Base-by-base conservation (phyloP, 257 asterid species). In the Capsicum baccatum region DNA sequence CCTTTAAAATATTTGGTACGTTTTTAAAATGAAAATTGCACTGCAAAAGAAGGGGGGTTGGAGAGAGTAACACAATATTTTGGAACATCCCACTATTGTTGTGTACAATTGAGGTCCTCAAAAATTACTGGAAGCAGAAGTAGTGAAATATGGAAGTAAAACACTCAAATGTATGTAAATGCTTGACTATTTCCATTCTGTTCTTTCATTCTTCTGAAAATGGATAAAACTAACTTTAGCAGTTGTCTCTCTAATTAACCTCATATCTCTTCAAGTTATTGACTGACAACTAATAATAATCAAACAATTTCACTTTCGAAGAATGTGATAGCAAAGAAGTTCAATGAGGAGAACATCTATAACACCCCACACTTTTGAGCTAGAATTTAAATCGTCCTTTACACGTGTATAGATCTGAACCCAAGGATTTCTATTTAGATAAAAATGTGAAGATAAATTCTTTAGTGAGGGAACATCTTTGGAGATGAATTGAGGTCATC, bases 131-230 rank as follows among this genome's bases (percentile, higher is more conserved):
- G 62, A 21, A 74, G 44, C 81, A 21, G 42, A 47, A 73, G 39
- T n/a, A 47, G 80, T 50, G 4, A 47, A 73, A 26, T 71, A 9
- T 21, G 44, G 80, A 21, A 74, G 80, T 74, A 21, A 71, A 50
- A 74, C 44, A 74, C 47, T 74, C 81, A 47, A 74, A 26, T n/a
- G 12, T 26, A 74, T n/a, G 37, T 7, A 21, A 14, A 50, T 74
- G 44, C 62, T 50, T 1, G 47, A 14, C 21, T 50, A 74, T 74
- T 52, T 52, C 21, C 42, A 52, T 74, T 21, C 50, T 21, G 59
- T 5, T 44, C 79, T 47, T 73, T 73, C 19, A 59, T 15, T 74
- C 80, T n/a, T 19, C 81, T 74, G 81, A 52, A 50, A 74, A 50
- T 74, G 47, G 44, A 74, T 74, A 74, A 74, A 50, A 50, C 62